These are phyloP conservation scores for Castanea mollissima DNA, from an alignment of 306 rosid species.

Conservation along the genomic window DNA sequence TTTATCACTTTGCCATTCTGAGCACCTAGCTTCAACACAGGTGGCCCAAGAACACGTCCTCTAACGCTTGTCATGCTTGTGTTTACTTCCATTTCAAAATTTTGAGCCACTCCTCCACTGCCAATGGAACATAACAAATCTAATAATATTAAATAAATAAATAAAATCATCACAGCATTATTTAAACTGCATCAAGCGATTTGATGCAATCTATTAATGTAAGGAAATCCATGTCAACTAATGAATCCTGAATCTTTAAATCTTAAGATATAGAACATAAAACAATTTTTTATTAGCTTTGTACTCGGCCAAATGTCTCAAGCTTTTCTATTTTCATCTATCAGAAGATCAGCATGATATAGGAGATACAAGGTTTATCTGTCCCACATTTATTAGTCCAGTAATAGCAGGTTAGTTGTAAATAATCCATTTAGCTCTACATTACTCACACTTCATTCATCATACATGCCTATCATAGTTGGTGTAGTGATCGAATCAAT, in stretches of 20 bases:
- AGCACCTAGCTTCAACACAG: slow-evolving; percentile 56
- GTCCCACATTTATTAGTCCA: not conserved
- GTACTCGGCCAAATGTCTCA: not conserved
- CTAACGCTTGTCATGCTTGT: slow-evolving; percentile 48
- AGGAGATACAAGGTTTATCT: not conserved
- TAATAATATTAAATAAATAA: not conserved
- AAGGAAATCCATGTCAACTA: too few relatives aligned
- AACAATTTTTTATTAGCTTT: too few relatives aligned
- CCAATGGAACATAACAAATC: slow-evolving; percentile 1
- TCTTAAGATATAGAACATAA: too few relatives aligned
- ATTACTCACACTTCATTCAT: not conserved
- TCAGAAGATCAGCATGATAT: not conserved
- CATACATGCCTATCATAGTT: not conserved
- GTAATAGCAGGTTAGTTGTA: too few relatives aligned
- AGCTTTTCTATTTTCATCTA: not conserved
- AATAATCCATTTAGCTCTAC: not conserved
- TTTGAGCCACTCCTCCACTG: slow-evolving; percentile 53
- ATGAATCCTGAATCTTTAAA: too few relatives aligned
- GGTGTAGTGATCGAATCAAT: not conserved
- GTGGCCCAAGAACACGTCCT: slow-evolving; percentile 71
- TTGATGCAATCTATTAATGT: too few relatives aligned
- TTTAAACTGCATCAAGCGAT: too few relatives aligned
- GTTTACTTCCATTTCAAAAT: slow-evolving; percentile 61
- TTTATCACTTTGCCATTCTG: slow-evolving; percentile 38
- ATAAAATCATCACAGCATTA: too few relatives aligned